A percentile compares a stretch with the other conserved stretches of the same genome.
phyloP scores from a whole-genome alignment of 2,329 filamentous ascomycete species.

The Didymella glomerata region DNA sequence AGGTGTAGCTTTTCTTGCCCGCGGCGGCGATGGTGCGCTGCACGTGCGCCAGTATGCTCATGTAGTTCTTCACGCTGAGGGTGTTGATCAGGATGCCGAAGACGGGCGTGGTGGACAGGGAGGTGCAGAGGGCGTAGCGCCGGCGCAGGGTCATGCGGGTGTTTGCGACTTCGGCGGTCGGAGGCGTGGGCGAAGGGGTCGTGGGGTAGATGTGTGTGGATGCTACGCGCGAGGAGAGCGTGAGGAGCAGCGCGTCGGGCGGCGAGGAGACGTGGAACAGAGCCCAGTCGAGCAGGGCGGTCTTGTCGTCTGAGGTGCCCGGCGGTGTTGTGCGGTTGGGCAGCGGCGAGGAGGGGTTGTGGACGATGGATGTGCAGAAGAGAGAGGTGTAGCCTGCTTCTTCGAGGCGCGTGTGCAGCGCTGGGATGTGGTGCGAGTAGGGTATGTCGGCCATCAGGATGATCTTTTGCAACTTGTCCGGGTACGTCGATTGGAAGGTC shows the following conservation, averaged over 20 bases:
- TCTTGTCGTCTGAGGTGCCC: conserved; percentile 52
- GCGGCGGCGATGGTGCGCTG: conserved; percentile 75
- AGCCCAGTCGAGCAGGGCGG: conserved; percentile 70
- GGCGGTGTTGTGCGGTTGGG: conserved; percentile 80
- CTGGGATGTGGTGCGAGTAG: conserved; percentile 76
- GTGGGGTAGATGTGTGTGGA: conserved; percentile 81
- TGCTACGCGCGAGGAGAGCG: conserved; percentile 81
- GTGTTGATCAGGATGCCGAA: conserved; percentile 98
- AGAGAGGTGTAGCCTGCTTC: conserved; percentile 73
- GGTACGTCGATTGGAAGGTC: conserved; percentile 75
- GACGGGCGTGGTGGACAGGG: conserved; percentile 79
- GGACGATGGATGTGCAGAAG: conserved; percentile 74
- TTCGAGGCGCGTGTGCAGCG: conserved; percentile 64
- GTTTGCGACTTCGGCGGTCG: conserved; percentile 56
- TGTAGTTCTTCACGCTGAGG: conserved; percentile 88
- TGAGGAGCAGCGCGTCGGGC: conserved; percentile 82
- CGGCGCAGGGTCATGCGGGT: conserved; percentile 73
- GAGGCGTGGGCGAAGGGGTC: conserved; percentile 35
- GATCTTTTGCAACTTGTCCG: conserved; percentile 68
- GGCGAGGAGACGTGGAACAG: conserved; percentile 88
- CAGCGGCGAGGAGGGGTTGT: conserved; percentile 79
- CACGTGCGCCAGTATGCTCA: conserved; percentile 78
- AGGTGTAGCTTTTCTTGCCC: conserved; percentile 94
- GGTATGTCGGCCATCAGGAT: conserved; percentile 90
- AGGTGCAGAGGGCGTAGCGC: conserved; percentile 86